Conservation (phyloP, 441 rosid genomes). For the Adansonia rubrostipa region DNA sequence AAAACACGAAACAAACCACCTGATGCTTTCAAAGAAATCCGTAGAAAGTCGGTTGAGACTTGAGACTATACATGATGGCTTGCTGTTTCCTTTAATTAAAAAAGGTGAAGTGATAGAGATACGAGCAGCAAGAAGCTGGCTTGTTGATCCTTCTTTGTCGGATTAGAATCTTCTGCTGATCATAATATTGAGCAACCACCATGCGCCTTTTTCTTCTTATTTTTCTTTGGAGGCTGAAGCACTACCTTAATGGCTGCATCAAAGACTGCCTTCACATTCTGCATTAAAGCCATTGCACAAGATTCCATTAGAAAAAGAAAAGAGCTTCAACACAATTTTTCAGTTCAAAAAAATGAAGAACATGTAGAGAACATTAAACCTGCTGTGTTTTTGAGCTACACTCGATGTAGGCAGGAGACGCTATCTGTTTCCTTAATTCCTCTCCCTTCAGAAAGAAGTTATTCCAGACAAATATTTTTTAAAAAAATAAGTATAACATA, state of each 20-base stretch:
- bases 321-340: constrained; percentile 5
- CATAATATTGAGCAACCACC: constrained; percentile 74
- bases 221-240: constrained; percentile 81
- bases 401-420: constrained; percentile 76
- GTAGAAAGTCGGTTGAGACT: constrained; percentile 36
- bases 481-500: neutral
- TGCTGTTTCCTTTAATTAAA: constrained; percentile 26
- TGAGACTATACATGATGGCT: constrained; percentile 44
- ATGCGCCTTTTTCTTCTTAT: constrained; percentile 79
- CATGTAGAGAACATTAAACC: constrained; percentile 39
- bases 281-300: constrained; percentile 30
- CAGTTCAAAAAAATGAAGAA: neutral
- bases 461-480: constrained; percentile 7
- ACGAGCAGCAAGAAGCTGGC: constrained; percentile 27
- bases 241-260: constrained; percentile 84
- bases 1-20: constrained; percentile 32
- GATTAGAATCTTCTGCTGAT: constrained; percentile 40
- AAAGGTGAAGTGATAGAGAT: constrained; percentile 4
- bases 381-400: constrained; percentile 96
- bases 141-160: constrained; percentile 35
- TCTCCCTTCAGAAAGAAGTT: constrained; percentile 65
- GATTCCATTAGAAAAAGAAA: neutral
- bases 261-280: constrained; percentile 78
- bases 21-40: constrained; percentile 38
- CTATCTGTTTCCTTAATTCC: constrained; percentile 87